Evolutionary conservation across 768 basidiomycete genomes (phyloP), one percentile per base, ranked within the genome.

Genomic region (Cystofilobasidium macerans): DNA sequence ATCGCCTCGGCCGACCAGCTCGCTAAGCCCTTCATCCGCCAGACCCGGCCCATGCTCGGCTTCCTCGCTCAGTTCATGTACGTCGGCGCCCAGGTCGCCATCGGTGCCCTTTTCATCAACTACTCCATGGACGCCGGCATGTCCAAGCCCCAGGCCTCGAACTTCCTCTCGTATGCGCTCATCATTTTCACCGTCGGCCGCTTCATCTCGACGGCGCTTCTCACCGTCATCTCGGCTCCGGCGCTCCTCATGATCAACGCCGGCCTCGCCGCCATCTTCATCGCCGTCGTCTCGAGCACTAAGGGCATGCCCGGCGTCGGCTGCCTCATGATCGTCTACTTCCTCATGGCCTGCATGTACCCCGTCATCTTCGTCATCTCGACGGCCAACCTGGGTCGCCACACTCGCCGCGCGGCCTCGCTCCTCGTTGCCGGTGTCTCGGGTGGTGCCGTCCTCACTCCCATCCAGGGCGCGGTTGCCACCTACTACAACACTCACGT

Each of bases 51-150:
- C 68, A 78, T 87, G 58, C 84, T 86, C 71, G 86, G 86, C 35
- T 86, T 82, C 70, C 80, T 86, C 62, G 85, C 85, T 24, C 87
- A 88, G 73, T 87, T 83, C 48, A 76, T 82, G 81, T 85, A 76
- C 59, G 83, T 76, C 20, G 26, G 68, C 38, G 83, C 85, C 5
- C 84, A 86, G 75, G 83, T 86, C 12, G 83, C 77, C 4, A 83
- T 86, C 33, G 85, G 85, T 45, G 69, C 75, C 11, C 80, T 87
- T 69, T 83, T 84, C 30, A 82, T 87, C 69, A 86, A 86, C 77
- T 87, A 81, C 74, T 79, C 87, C 62, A 73, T 78, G 69, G 71
- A 68, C 47, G 74, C 85, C 61, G 82, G 82, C 43, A 80, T 84
- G 69, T 71, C 71, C 60, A 76, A 80, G 40, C 75, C 84, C 5